Evolutionary conservation across 805 yeast species (phyloP), one percentile per base, ranked within the genome.

Genomic region (Saccharomycopsis lassenensis): DNA sequence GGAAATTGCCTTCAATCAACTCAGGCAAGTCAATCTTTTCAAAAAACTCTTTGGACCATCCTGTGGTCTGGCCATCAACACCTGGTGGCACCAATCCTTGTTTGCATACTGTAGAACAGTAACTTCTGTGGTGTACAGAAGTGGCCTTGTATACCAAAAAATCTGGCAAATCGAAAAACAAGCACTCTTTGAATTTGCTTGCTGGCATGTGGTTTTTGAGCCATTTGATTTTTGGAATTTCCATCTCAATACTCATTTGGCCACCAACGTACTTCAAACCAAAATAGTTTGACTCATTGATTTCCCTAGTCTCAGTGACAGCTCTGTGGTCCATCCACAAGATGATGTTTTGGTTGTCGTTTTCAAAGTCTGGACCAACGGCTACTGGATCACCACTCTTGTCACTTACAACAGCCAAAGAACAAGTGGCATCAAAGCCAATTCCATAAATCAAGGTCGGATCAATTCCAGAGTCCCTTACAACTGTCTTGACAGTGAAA

Each of bases 281-380:
- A 51, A 71, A 74, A 52, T 85, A 93, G 24, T 70, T 69, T 0
- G 95, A 80, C 28, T 77, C 72, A 58, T 89, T 89, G 55, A 91
- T 86, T 39, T 63, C 71, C 38, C 73, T 62, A 10, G 95, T 86
- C 54, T 89, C 95, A 5, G 65, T 62, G 11, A 68, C 77, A 0
- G 97, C 96, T 45, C 98, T 71, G 58, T 91, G 98, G 61, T 91
- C 98, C 97, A 91, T 89, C 98, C 98, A 91, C 45, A 91, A 60
- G 35, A 91, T 75, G 50, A 91, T 78, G 57, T 91, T 86, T 53
- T 87, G 94, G 43, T 69, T 69, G 31, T 62, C 47, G 49, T 84
- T 76, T 23, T 58, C 45, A 55, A 84, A 89, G 53, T 87, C 83
- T 1, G 98, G 97, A 7, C 98, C 98, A 11, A 86, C 97, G 2